Conservation (phyloP, 306 rosid genomes). For the Cucurbita maxima region DNA sequence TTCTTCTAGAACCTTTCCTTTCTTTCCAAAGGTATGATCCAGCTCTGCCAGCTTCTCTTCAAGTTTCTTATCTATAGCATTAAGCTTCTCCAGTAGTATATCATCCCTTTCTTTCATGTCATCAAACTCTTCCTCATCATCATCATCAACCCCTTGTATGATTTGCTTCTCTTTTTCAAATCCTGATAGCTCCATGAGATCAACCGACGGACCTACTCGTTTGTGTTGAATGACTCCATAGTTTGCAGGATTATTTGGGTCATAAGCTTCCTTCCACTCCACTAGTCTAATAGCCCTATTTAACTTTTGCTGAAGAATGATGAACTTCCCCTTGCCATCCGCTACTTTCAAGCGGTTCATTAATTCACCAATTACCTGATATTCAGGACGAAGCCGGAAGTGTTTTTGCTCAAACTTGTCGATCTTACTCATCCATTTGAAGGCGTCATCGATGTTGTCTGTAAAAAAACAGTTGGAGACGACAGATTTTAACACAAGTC, state of each 20-base stretch:
- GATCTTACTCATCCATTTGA: constrained; percentile 63
- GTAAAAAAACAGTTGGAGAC: constrained; percentile 2
- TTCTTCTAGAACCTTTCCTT: constrained; percentile 83
- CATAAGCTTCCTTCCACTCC: constrained; percentile 77
- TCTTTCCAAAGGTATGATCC: constrained; percentile 81
- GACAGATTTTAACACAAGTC: neutral
- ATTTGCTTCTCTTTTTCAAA: constrained; percentile 32
- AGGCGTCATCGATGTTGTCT: constrained; percentile 71
- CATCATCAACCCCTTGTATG: constrained; percentile 24
- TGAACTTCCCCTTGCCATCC: constrained; percentile 58
- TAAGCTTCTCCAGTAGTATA: constrained; percentile 56
- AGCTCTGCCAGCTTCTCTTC: constrained; percentile 78
- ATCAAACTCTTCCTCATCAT: constrained; percentile 58
- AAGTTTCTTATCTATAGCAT: constrained; percentile 67
- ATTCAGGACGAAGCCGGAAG: constrained; percentile 52
- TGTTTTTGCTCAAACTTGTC: constrained; percentile 73
- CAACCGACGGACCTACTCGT: constrained; percentile 28
- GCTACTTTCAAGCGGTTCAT: constrained; percentile 66
- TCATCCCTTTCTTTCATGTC: constrained; percentile 86
- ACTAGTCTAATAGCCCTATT: constrained; percentile 78
- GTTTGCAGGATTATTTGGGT: constrained; percentile 78
- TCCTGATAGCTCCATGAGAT: constrained; percentile 34
- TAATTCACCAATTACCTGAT: constrained; percentile 80
- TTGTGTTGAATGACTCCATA: constrained; percentile 50
- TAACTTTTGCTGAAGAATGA: constrained; percentile 61